Evolutionary conservation across 495 filamentous ascomycete genomes (phyloP).

Genomic region (Mycothermus thermophilus): DNA sequence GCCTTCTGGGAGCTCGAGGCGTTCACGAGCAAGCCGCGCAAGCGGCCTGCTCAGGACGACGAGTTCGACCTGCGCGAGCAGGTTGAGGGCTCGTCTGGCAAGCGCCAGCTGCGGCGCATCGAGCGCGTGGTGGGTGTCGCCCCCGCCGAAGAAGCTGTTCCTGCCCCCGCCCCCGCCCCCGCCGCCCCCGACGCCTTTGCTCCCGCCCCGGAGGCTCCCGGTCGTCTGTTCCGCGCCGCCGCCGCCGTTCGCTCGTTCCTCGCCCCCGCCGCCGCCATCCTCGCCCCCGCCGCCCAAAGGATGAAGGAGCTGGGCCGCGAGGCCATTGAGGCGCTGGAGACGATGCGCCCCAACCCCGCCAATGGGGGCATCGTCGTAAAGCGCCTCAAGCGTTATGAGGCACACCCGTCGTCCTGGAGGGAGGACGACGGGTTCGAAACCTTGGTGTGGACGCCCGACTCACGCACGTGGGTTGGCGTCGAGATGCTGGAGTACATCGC

Average conservation of each 20-base stretch:
- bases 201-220: too few species aligned
- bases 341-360: slow-evolving; percentile 1
- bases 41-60: slow-evolving; percentile 13
- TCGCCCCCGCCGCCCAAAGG: slow-evolving; percentile 3
- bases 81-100: slow-evolving; percentile 1
- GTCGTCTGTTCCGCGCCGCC: too few species aligned
- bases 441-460: slow-evolving; percentile 7
- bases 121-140: slow-evolving; percentile 4
- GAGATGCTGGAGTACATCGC: slow-evolving; percentile 2
- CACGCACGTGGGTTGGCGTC: slow-evolving; percentile 9
- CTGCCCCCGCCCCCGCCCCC: too few species aligned
- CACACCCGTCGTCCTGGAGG: neutral
- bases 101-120: slow-evolving; percentile 2
- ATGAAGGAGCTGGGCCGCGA: slow-evolving; percentile 6
- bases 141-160: neutral
- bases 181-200: too few species aligned
- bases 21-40: slow-evolving; percentile 10
- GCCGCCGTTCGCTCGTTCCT: too few species aligned
- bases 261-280: slow-evolving; percentile 1
- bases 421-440: slow-evolving; percentile 2
- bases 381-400: slow-evolving; percentile 14
- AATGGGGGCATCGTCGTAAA: slow-evolving; percentile 13
- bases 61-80: slow-evolving; percentile 15
- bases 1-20: slow-evolving; percentile 5
- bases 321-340: slow-evolving; percentile 10